Evolutionary conservation across 495 filamentous ascomycete genomes (phyloP), one percentile per base, ranked within the genome.

Genomic region (Aspergillus affinis): DNA sequence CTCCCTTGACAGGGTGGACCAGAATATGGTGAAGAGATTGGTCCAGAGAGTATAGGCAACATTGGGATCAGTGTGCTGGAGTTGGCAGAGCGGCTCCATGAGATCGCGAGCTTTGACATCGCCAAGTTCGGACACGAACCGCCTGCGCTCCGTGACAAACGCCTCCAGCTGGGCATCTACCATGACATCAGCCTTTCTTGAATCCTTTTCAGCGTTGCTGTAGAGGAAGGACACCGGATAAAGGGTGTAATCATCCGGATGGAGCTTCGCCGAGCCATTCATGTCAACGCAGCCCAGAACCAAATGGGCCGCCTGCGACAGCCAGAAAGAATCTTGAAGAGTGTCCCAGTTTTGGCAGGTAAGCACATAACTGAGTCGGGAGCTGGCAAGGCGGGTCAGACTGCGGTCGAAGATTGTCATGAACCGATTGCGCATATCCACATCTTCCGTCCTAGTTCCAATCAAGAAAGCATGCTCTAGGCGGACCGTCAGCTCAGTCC

Each of bases 391-490:
- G 58, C 91, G 90, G 4, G 91, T 92, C 60, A 97, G 78, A 70
- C 90, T 95, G 65, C 87, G 87, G 74, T 98, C 93, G 59, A 98
- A 97, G 61, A 99, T 96, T 21, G 79, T 82, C 84, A 97, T 89
- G 75, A 98, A 98, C 29, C 93, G 88, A 66, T 96, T 96, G 27
- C 95, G 88, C 92, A 97, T 96, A 53, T 96, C 91, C 18, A 97
- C 89, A 70, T 99, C 94, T 65, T 93, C 89, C 6, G 93, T 94
- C 71, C 95, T 78, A 2, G 92, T 93, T 41, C 95, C 95, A 54
- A 99, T 92, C 62, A 99, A 80, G 81, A 99, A 99, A 15, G 95
- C 94, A 71, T 96, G 93, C 75, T 99, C 95, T 79, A 99, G 85
- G 20, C 95, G 84, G 6, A 99, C 95, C 0, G 95, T 97, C 50